Conservation (phyloP, 495 filamentous ascomycete species). For the Immersiella caudata region DNA sequence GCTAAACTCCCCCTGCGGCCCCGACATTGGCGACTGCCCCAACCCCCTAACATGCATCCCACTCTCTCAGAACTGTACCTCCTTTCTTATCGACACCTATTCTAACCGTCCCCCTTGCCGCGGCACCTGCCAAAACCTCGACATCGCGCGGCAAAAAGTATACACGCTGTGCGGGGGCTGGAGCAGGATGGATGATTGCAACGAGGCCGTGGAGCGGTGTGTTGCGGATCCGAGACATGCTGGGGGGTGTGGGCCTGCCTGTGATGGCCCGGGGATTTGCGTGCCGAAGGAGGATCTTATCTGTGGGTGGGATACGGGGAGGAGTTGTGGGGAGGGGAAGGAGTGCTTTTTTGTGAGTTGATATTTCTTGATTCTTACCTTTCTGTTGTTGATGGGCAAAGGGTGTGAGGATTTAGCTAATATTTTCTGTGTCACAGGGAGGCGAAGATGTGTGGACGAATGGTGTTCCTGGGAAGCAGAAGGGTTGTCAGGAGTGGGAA, state of each 20-base stretch:
- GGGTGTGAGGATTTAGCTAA: neutral
- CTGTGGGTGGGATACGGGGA: constrained; percentile 10
- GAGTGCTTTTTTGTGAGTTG: constrained; percentile 18
- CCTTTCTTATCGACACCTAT: neutral
- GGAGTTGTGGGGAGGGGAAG: constrained; percentile 12
- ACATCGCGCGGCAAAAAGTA: constrained; percentile 16
- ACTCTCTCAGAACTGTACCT: constrained; percentile 20
- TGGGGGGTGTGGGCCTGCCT: constrained; percentile 22
- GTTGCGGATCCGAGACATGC: constrained; percentile 17
- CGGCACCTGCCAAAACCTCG: constrained; percentile 23
- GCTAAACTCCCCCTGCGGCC: constrained; percentile 13
- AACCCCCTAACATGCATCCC: constrained; percentile 25
- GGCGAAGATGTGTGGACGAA: neutral
- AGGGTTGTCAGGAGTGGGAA: neutral
- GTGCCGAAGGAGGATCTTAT: constrained; percentile 15
- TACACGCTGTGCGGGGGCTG: constrained; percentile 30
- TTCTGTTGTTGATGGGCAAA: neutral
- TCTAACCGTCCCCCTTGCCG: constrained; percentile 8
- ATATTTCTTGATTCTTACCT: neutral
- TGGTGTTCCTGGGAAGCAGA: neutral
- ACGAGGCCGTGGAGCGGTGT: constrained; percentile 22
- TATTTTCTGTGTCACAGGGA: neutral
- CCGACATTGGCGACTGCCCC: constrained; percentile 19
- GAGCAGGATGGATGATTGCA: constrained; percentile 22
- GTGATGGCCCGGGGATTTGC: constrained; percentile 25